phyloP scores from a whole-genome alignment of 2,329 filamentous ascomycete species.

The Alternaria incomplexa region DNA sequence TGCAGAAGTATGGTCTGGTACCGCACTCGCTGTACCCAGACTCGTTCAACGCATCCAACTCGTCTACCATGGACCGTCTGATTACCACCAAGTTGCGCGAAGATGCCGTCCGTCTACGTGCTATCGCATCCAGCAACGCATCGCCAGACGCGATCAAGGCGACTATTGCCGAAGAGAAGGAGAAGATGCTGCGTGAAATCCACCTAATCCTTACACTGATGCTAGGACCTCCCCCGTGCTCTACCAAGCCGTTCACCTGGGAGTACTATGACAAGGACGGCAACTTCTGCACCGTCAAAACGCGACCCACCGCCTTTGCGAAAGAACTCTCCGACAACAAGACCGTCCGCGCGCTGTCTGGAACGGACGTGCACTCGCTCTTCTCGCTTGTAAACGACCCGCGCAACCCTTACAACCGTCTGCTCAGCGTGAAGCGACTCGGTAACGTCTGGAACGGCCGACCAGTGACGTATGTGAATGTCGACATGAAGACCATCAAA shows the following conservation, averaged over 20 bases:
- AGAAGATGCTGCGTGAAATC: slow-evolving; percentile 78
- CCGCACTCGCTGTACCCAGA: slow-evolving; percentile 84
- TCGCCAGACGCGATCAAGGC: slow-evolving; percentile 46
- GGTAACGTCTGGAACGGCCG: slow-evolving; percentile 82
- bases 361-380: slow-evolving; percentile 68
- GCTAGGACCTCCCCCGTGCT: slow-evolving; percentile 77
- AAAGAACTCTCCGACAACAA: slow-evolving; percentile 68
- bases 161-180: slow-evolving; percentile 63
- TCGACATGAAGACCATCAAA: slow-evolving; percentile 76
- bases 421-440: slow-evolving; percentile 77
- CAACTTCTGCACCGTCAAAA: slow-evolving; percentile 66
- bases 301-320: slow-evolving; percentile 75
- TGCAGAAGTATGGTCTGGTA: slow-evolving; percentile 86
- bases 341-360: slow-evolving; percentile 63
- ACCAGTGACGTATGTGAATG: slow-evolving; percentile 81
- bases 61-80: slow-evolving; percentile 71
- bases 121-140: slow-evolving; percentile 54
- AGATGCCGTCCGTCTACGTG: slow-evolving; percentile 75
- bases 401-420: slow-evolving; percentile 73
- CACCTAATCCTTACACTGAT: slow-evolving; percentile 82
- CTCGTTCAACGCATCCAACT: slow-evolving; percentile 77
- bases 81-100: slow-evolving; percentile 88
- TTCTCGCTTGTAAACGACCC: slow-evolving; percentile 88
- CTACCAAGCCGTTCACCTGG: slow-evolving; percentile 77
- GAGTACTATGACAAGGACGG: slow-evolving; percentile 74